Percentiles rank a stretch among this genome's conserved stretches.
Evolutionary conservation across 208 protist genomes (phyloP).

Genomic region (Acanthamoeba triangularis): DNA sequence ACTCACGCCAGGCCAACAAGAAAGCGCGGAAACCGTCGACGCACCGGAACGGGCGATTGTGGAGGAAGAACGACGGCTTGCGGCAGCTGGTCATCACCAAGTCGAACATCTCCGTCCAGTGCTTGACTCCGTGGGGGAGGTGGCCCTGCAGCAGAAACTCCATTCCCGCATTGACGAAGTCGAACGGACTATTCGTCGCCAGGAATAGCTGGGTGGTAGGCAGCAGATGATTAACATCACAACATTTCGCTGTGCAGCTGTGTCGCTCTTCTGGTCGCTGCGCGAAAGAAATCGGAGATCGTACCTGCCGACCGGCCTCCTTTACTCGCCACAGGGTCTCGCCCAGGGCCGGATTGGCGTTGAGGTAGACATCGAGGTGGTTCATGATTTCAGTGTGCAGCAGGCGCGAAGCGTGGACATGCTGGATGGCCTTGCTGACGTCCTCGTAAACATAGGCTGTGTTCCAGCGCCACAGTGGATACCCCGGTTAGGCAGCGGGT

Average conservation of each 20-base stretch:
- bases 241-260: too few relatives aligned
- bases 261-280: too few relatives aligned
- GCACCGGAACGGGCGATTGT: slow-evolving; percentile 80
- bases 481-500: not conserved
- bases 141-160: slow-evolving; percentile 75
- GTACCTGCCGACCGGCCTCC: slow-evolving; percentile 49
- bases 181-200: slow-evolving; percentile 82
- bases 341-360: slow-evolving; percentile 77
- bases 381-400: slow-evolving; percentile 80
- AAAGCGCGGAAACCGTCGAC: not conserved
- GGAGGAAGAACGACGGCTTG: slow-evolving; percentile 82
- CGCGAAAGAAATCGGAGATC: not conserved
- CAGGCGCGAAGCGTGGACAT: slow-evolving; percentile 62
- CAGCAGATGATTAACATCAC: not conserved
- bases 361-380: slow-evolving; percentile 79
- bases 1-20: not conserved
- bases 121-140: slow-evolving; percentile 26
- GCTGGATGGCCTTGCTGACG: slow-evolving; percentile 57
- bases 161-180: slow-evolving; percentile 80
- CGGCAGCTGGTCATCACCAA: slow-evolving; percentile 79
- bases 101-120: slow-evolving; percentile 85
- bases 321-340: slow-evolving; percentile 79
- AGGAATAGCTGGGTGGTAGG: slow-evolving; percentile 77
- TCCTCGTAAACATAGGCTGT: slow-evolving; percentile 70
- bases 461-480: too few relatives aligned